A percentile compares a stretch with the other conserved stretches of the same genome.
These are phyloP conservation scores for Fusarium drepaniforme DNA, from an alignment of 2,329 filamentous ascomycete species.

Conservation along the genomic window DNA sequence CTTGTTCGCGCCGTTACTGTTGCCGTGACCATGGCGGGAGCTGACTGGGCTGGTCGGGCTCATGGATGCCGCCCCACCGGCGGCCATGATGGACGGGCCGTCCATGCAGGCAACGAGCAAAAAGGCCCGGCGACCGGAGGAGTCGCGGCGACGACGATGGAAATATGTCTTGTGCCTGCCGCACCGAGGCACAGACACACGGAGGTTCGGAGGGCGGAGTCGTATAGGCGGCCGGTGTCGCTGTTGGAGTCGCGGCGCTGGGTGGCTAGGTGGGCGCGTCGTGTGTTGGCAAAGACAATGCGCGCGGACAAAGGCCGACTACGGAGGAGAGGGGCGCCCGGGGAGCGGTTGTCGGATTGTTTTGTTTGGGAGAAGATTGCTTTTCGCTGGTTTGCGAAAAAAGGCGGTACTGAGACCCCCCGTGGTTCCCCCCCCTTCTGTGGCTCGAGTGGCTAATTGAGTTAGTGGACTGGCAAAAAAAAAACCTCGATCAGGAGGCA, in stretches of 20 bases:
- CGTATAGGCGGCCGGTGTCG: slow-evolving; percentile 42
- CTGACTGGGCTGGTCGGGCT: slow-evolving; percentile 69
- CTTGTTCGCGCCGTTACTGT: slow-evolving; percentile 60
- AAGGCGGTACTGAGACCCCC: slow-evolving; percentile 24
- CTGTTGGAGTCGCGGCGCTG: slow-evolving; percentile 39
- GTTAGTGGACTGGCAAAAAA: slow-evolving; percentile 14
- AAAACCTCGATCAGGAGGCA: neutral
- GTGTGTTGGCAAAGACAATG: slow-evolving; percentile 39
- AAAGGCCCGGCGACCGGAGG: slow-evolving; percentile 30
- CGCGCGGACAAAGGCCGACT: slow-evolving; percentile 47
- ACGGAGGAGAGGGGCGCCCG: slow-evolving; percentile 45
- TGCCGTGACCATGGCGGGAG: slow-evolving; percentile 59
- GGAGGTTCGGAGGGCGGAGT: slow-evolving; percentile 22
- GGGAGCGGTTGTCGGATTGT: slow-evolving; percentile 33
- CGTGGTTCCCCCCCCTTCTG: neutral
- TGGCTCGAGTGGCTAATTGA: slow-evolving; percentile 30
- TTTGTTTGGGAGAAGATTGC: slow-evolving; percentile 40
- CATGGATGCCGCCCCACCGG: slow-evolving; percentile 61
- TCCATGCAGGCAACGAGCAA: slow-evolving; percentile 57
- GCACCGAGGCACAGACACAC: slow-evolving; percentile 24
- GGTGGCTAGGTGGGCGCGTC: slow-evolving; percentile 42
- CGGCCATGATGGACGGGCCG: slow-evolving; percentile 59
- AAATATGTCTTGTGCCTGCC: slow-evolving; percentile 19
- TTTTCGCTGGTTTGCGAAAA: slow-evolving; percentile 38
- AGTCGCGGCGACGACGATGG: slow-evolving; percentile 15